phyloP scores from a whole-genome alignment of 495 filamentous ascomycete genomes.

The Neurospora discreta region DNA sequence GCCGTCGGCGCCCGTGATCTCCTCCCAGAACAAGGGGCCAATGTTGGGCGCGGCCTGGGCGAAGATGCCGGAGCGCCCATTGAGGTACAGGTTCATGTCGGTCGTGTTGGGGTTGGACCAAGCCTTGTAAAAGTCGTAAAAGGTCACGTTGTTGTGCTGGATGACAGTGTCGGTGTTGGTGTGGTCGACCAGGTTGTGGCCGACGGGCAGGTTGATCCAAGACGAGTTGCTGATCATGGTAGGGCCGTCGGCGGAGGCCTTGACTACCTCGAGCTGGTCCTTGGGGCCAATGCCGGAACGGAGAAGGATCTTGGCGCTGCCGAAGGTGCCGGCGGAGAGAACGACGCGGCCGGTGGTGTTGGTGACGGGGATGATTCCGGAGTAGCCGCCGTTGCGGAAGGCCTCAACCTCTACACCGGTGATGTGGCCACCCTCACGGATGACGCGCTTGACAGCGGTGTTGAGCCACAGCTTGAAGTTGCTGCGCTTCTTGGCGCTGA shows the following conservation, averaged over 20 bases:
- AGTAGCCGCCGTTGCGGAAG: slow-evolving; percentile 41
- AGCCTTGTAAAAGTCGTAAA: slow-evolving; percentile 57
- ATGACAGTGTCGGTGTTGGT: slow-evolving; percentile 54
- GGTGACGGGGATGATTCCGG: slow-evolving; percentile 51
- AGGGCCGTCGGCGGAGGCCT: slow-evolving; percentile 40
- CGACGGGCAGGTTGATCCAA: slow-evolving; percentile 68
- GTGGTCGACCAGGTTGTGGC: slow-evolving; percentile 64
- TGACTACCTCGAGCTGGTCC: slow-evolving; percentile 49
- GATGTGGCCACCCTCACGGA: slow-evolving; percentile 48
- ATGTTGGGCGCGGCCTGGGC: slow-evolving; percentile 62
- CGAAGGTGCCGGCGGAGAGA: slow-evolving; percentile 58
- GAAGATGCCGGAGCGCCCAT: slow-evolving; percentile 47
- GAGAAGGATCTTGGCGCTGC: slow-evolving; percentile 59
- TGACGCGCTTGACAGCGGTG: slow-evolving; percentile 53
- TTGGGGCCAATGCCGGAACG: slow-evolving; percentile 51
- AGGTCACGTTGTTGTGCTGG: slow-evolving; percentile 45
- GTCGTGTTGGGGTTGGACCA: slow-evolving; percentile 32
- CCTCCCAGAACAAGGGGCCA: slow-evolving; percentile 51
- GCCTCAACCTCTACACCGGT: slow-evolving; percentile 59
- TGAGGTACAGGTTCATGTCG: slow-evolving; percentile 27
- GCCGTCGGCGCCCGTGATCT: slow-evolving; percentile 48
- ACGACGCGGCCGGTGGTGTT: slow-evolving; percentile 51
- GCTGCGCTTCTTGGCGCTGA: slow-evolving; percentile 42
- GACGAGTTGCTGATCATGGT: slow-evolving; percentile 38
- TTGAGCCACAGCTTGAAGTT: slow-evolving; percentile 62